Percentiles rank a stretch among this genome's conserved stretches.
These are phyloP conservation scores for Akanthomyces uredinophilus DNA, from an alignment of 2,329 filamentous ascomycete species.

Conservation along the genomic window DNA sequence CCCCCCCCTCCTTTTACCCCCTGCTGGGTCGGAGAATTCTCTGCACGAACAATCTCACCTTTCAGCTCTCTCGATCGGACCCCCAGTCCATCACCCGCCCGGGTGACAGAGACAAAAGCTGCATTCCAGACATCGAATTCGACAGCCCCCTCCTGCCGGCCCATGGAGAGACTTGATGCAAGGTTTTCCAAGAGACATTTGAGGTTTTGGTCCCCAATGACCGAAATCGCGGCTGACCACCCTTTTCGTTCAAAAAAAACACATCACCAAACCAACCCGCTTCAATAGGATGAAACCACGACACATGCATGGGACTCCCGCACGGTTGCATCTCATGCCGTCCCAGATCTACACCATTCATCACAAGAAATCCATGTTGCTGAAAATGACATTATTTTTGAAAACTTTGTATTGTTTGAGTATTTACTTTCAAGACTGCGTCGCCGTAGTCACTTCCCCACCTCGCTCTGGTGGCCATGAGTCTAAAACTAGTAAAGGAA, in stretches of 20 bases:
- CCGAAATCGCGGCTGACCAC: too few species aligned
- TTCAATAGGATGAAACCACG: too few species aligned
- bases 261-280: too few species aligned
- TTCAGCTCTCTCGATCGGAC: too few species aligned
- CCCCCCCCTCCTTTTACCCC: too few species aligned
- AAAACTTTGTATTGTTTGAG: background rate
- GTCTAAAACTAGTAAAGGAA: background rate
- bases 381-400: background rate
- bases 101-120: background rate
- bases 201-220: too few species aligned
- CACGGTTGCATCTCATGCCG: background rate
- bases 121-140: background rate
- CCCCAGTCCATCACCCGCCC: too few species aligned
- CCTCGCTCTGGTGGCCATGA: background rate
- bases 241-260: too few species aligned
- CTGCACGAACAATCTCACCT: too few species aligned
- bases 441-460: constrained; percentile 1
- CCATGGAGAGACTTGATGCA: background rate
- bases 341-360: background rate
- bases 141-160: too few species aligned
- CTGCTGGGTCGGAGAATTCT: too few species aligned
- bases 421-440: background rate
- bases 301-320: background rate
- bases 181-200: too few species aligned
- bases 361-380: background rate